Evolutionary conservation across 257 asterid species (phyloP).

Genomic region (Asclepias syriaca): DNA sequence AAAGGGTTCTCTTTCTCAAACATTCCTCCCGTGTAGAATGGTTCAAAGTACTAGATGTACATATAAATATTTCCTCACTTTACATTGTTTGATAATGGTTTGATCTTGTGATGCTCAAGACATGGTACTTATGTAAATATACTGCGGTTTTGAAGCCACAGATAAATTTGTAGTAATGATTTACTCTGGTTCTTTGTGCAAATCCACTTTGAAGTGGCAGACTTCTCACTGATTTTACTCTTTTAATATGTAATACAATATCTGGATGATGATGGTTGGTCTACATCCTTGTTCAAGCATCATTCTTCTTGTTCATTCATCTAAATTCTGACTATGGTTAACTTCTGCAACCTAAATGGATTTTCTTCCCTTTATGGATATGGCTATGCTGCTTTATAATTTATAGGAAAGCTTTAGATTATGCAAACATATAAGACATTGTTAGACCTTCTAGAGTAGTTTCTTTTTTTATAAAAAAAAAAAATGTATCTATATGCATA

Average conservation of each 20-base stretch:
- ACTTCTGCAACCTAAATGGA: background rate
- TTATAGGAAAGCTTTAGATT: background rate
- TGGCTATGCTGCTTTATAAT: background rate
- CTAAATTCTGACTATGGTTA: background rate
- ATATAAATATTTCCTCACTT: constrained; percentile 26
- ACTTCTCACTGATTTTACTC: background rate
- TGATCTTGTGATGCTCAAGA: background rate
- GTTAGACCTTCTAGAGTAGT: background rate
- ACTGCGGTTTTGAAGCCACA: background rate
- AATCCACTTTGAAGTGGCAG: no score
- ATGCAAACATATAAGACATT: background rate
- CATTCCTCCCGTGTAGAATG: constrained; percentile 70
- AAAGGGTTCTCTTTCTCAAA: constrained; percentile 90
- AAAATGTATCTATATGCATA: no score
- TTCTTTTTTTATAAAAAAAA: no score
- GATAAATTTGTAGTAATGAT: background rate
- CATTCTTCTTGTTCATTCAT: background rate
- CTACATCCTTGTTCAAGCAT: no score
- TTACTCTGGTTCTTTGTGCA: background rate
- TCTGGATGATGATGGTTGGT: background rate
- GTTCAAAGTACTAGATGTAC: constrained; percentile 42
- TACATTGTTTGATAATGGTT: background rate
- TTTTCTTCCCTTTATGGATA: background rate
- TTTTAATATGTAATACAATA: background rate
- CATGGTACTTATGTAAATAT: background rate